Evolutionary conservation across 371 early-diverging fungal genomes (phyloP).

Genomic region (Dichotomocladium elegans): DNA sequence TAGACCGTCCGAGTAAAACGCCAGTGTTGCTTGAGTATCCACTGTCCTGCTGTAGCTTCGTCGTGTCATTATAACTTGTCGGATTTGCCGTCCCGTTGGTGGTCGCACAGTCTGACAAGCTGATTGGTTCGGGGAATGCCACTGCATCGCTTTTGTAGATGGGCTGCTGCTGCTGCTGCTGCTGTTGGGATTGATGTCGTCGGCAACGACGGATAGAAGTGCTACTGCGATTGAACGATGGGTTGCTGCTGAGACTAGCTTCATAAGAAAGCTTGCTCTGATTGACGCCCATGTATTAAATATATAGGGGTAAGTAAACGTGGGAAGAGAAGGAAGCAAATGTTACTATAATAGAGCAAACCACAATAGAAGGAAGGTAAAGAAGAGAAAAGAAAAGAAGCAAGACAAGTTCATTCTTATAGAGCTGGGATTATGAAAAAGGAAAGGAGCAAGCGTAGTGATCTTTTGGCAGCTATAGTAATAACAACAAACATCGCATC

Average conservation of each 20-base stretch:
- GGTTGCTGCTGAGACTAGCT: neutral
- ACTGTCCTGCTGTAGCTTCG: neutral
- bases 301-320: too few species aligned
- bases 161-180: neutral
- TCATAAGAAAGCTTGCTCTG: neutral
- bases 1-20: neutral
- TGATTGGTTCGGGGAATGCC: neutral
- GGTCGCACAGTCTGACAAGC: constrained; percentile 14
- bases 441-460: too few species aligned
- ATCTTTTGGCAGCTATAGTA: too few species aligned
- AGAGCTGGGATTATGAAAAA: too few species aligned
- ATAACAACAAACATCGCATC: too few species aligned
- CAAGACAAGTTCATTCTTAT: too few species aligned
- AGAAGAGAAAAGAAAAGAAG: too few species aligned
- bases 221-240: neutral
- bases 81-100: constrained; percentile 15
- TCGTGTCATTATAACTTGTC: constrained; percentile 15
- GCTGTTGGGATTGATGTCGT: neutral
- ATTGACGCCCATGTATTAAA: neutral
- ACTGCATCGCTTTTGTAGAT: neutral
- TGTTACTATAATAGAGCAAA: too few species aligned
- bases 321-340: too few species aligned
- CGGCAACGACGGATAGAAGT: neutral
- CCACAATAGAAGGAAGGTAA: too few species aligned
- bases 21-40: constrained; percentile 1